Percentiles rank a stretch among this genome's conserved stretches.
Conservation (phyloP, 129 eudicot species). For the Scalesia atractyloides region DNA sequence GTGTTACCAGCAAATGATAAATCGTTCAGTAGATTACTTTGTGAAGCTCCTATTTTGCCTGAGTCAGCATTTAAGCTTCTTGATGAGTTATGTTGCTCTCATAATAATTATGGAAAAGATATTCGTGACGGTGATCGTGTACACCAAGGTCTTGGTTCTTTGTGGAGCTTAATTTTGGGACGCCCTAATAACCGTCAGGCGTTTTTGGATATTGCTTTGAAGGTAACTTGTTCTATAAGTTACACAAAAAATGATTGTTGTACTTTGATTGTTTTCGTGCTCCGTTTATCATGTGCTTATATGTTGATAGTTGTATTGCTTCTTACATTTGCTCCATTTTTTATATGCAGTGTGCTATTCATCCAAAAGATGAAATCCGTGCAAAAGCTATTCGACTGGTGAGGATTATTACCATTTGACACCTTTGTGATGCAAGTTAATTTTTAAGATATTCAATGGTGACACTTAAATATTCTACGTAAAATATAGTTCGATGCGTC, state of each 20-base stretch:
- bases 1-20: conserved; percentile 82
- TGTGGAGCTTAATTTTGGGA: conserved; percentile 79
- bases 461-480: background rate
- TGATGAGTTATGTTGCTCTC: conserved; percentile 67
- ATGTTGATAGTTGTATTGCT: conserved; percentile 13
- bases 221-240: conserved; percentile 44
- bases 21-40: conserved; percentile 89
- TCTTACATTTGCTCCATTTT: conserved; percentile 24
- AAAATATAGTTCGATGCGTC: background rate
- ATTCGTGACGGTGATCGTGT: conserved; percentile 82
- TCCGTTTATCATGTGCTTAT: background rate
- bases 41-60: conserved; percentile 84
- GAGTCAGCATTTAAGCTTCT: conserved; percentile 74
- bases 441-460: conserved; percentile 24
- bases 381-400: conserved; percentile 94
- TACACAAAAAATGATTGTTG: background rate
- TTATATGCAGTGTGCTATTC: conserved; percentile 83
- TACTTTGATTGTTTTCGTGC: background rate
- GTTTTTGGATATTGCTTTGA: conserved; percentile 82
- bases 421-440: conserved; percentile 12
- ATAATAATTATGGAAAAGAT: conserved; percentile 47
- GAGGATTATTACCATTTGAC: conserved; percentile 21
- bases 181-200: conserved; percentile 73
- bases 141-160: conserved; percentile 94
- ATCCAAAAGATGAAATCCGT: conserved; percentile 82